phyloP scores from a whole-genome alignment of 2,329 filamentous ascomycete genomes.

The Mollisia scopiformis region DNA sequence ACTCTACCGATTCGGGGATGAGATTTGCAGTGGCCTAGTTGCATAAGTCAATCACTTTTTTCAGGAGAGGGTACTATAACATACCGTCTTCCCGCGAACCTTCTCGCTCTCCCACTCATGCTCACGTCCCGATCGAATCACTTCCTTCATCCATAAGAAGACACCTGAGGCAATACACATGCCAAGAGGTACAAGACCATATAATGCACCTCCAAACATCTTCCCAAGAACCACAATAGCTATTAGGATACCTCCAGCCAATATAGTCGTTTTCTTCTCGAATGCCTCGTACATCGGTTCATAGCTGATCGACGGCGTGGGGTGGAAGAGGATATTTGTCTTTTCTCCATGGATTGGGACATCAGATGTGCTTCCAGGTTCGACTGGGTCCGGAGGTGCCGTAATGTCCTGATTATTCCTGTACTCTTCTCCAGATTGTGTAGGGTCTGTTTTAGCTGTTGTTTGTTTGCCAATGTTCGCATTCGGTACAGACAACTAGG shows the following conservation, averaged over 20 bases:
- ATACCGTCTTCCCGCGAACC: constrained; percentile 77
- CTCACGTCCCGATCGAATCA: constrained; percentile 80
- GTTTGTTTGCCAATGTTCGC: constrained; percentile 80
- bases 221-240: constrained; percentile 78
- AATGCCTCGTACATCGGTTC: constrained; percentile 82
- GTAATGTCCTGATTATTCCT: constrained; percentile 85
- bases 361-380: constrained; percentile 82
- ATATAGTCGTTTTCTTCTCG: constrained; percentile 72
- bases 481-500: constrained; percentile 81
- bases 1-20: constrained; percentile 90
- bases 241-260: constrained; percentile 72
- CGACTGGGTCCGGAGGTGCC: constrained; percentile 85
- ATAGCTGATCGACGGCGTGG: constrained; percentile 86
- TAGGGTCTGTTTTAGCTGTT: constrained; percentile 69
- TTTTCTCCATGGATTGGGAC: constrained; percentile 96
- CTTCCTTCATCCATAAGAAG: constrained; percentile 87
- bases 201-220: constrained; percentile 76
- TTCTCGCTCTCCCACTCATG: constrained; percentile 89
- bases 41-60: constrained; percentile 6
- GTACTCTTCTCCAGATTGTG: constrained; percentile 79
- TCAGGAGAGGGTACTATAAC: constrained; percentile 41
- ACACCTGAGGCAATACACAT: constrained; percentile 76
- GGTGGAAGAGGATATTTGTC: constrained; percentile 95
- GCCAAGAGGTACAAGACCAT: constrained; percentile 75
- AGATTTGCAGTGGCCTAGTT: constrained; percentile 77